Evolutionary conservation across 129 eudicot species (phyloP).

Genomic region (Mikania micrantha): DNA sequence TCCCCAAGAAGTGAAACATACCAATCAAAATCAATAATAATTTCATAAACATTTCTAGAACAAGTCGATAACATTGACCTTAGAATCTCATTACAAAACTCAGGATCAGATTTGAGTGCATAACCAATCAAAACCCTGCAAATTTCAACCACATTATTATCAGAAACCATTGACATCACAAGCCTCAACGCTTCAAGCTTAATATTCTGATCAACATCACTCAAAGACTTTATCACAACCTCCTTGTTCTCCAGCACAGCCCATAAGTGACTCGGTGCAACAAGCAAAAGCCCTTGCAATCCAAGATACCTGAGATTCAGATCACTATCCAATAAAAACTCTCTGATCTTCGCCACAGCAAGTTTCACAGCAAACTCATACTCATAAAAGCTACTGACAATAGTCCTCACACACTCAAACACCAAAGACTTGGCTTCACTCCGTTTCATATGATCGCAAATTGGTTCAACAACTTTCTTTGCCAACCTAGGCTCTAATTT

Average conservation of each 20-base stretch:
- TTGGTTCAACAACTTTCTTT: conserved; percentile 69
- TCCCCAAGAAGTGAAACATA: conserved; percentile 86
- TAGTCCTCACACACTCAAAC: conserved; percentile 83
- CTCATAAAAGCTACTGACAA: conserved; percentile 62
- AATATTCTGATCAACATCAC: conserved; percentile 73
- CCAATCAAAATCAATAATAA: conserved; percentile 88
- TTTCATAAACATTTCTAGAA: conserved; percentile 61
- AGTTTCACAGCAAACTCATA: conserved; percentile 70
- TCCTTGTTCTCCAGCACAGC: conserved; percentile 89
- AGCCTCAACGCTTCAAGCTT: conserved; percentile 72
- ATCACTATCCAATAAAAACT: conserved; percentile 73
- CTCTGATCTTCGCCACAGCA: conserved; percentile 65
- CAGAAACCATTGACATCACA: conserved; percentile 82
- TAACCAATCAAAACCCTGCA: conserved; percentile 76
- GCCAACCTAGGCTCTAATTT: conserved; percentile 75
- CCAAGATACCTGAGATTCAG: conserved; percentile 88
- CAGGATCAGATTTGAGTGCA: conserved; percentile 83
- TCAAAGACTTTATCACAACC: conserved; percentile 64
- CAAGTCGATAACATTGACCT: conserved; percentile 62
- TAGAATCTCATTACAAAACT: conserved; percentile 78
- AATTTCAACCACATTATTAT: conserved; percentile 73
- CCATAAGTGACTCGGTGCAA: conserved; percentile 55
- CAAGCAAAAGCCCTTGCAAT: conserved; percentile 64
- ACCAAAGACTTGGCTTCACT: conserved; percentile 77
- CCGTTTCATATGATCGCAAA: conserved; percentile 73